Conservation (phyloP, 140 eudicot genomes). For the Senecio squalidus region DNA sequence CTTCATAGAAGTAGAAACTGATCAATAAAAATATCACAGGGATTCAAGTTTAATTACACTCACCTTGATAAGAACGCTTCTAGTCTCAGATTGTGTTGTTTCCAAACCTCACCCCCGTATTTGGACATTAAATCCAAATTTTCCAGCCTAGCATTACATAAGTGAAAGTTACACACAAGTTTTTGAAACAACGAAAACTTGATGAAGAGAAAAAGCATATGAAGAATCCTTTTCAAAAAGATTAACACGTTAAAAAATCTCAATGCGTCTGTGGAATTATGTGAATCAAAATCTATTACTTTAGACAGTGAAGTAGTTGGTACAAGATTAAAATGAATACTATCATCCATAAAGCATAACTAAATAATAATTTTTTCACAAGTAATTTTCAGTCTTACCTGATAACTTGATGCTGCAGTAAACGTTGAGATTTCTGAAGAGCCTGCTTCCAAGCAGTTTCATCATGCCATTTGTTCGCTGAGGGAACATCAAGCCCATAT, state of each 20-base stretch:
- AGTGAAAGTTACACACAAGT: slow-evolving; percentile 8
- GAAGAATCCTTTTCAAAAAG: not conserved
- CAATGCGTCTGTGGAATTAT: too few relatives aligned
- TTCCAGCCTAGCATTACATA: slow-evolving; percentile 61
- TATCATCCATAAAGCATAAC: too few relatives aligned
- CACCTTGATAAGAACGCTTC: slow-evolving; percentile 75
- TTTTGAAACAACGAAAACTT: not conserved
- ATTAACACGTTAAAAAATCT: slow-evolving; percentile 3
- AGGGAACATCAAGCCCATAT: slow-evolving; percentile 77
- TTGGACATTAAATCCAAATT: slow-evolving; percentile 81
- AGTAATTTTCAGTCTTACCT: slow-evolving; percentile 39
- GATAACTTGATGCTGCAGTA: slow-evolving; percentile 89
- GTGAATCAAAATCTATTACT: too few relatives aligned
- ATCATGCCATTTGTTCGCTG: slow-evolving; percentile 64
- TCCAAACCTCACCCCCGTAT: slow-evolving; percentile 87
- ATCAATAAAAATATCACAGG: not conserved
- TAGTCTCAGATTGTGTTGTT: slow-evolving; percentile 70
- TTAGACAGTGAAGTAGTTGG: too few relatives aligned
- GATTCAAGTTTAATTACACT: not conserved
- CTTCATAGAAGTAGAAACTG: not conserved
- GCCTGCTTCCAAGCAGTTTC: slow-evolving; percentile 90
- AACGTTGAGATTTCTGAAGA: slow-evolving; percentile 82
- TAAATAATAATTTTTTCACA: not conserved
- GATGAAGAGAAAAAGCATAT: not conserved
- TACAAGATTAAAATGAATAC: too few relatives aligned